phyloP scores from a whole-genome alignment of 495 filamentous ascomycete species.

The Xylaria castorea region DNA sequence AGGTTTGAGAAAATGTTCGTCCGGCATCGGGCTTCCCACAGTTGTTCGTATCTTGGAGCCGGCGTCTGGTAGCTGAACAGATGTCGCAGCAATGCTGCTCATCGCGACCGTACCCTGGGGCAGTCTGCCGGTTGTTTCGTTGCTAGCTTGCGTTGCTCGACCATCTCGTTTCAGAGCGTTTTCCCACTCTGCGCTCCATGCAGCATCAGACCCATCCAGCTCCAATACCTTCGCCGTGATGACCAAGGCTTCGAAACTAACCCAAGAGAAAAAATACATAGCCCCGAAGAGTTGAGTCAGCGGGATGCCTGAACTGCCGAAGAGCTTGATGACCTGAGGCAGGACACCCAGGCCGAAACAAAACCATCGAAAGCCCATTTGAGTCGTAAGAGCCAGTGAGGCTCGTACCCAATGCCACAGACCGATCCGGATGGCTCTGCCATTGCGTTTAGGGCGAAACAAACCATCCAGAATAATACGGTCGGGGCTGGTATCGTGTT shows the following conservation, averaged over 20 bases:
- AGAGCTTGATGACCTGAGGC: slow-evolving; percentile 1
- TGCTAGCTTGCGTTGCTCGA: not conserved
- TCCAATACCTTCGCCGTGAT: not conserved
- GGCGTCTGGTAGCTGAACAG: not conserved
- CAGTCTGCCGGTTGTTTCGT: not conserved
- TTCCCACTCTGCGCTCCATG: not conserved
- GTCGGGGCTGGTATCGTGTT: not conserved
- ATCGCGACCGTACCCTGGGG: not conserved
- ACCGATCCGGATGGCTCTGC: not conserved
- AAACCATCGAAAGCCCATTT: not conserved
- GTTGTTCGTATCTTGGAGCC: not conserved
- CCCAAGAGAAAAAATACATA: not conserved
- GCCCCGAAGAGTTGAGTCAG: not conserved
- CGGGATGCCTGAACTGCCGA: not conserved
- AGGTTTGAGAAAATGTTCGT: not conserved
- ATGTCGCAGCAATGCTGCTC: not conserved
- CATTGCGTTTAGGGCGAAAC: slow-evolving; percentile 8
- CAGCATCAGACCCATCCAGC: not conserved
- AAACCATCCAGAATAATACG: not conserved
- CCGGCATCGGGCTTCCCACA: not conserved
- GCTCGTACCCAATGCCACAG: not conserved
- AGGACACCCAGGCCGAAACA: slow-evolving; percentile 6
- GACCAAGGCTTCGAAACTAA: not conserved
- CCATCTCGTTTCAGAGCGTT: not conserved
- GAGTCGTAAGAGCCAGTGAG: not conserved